Evolutionary conservation across 805 yeast species (phyloP).

Genomic region (Maudiozyma bulderi): DNA sequence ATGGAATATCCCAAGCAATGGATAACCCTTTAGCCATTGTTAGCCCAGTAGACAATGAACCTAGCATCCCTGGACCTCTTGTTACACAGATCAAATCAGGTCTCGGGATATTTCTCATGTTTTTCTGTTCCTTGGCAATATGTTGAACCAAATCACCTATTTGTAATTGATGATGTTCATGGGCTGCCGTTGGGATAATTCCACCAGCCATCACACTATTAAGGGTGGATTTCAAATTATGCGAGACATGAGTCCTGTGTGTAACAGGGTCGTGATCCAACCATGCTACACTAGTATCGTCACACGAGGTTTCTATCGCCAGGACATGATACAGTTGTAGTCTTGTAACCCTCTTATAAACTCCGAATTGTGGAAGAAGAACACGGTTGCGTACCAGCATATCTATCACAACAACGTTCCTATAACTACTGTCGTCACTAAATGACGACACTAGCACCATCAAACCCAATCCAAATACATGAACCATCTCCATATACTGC

Average conservation of each 20-base stretch:
- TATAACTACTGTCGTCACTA: neutral
- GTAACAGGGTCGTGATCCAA: constrained; percentile 36
- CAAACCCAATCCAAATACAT: no score
- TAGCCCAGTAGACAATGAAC: constrained; percentile 72
- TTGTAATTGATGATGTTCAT: constrained; percentile 58
- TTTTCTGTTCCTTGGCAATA: constrained; percentile 19
- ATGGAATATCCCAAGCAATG: constrained; percentile 65
- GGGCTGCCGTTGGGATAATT: constrained; percentile 77
- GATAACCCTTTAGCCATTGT: constrained; percentile 81
- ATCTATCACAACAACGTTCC: neutral
- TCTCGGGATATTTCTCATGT: neutral
- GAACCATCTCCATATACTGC: no score
- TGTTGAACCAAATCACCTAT: constrained; percentile 44
- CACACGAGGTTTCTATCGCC: constrained; percentile 90
- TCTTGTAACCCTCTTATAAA: neutral
- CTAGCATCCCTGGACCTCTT: constrained; percentile 94
- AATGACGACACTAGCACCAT: no score
- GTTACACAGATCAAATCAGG: constrained; percentile 84
- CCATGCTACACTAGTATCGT: constrained; percentile 85
- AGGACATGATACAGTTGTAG: constrained; percentile 42
- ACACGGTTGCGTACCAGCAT: neutral
- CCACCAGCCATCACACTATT: constrained; percentile 68
- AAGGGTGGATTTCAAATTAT: constrained; percentile 55
- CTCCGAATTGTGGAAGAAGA: neutral
- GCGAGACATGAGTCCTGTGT: constrained; percentile 29